A percentile compares a stretch with the other conserved stretches of the same genome.
phyloP scores from a whole-genome alignment of 2,329 filamentous ascomycete genomes.

The Cytospora mali region DNA sequence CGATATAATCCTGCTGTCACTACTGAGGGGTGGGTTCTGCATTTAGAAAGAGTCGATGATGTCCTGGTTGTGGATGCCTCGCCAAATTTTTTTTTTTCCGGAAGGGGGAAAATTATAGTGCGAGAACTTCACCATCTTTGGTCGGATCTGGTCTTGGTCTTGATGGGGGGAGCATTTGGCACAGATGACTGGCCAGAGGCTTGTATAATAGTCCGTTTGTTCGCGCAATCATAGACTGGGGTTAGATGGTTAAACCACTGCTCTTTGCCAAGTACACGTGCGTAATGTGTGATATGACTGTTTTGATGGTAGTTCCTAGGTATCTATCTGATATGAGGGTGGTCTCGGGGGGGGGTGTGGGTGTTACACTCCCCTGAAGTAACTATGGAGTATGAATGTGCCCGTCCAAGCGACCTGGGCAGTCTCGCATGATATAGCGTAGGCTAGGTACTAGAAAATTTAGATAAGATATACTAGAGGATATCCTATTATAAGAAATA shows the following conservation, averaged over 20 bases:
- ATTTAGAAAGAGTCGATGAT: slow-evolving; percentile 10
- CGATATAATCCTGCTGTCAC: slow-evolving; percentile 4
- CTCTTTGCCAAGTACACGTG: too few species aligned
- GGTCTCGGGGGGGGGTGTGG: too few species aligned
- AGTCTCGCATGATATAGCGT: too few species aligned
- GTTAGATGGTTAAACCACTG: slow-evolving; percentile 55
- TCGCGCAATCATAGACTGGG: slow-evolving; percentile 38
- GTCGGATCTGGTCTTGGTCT: slow-evolving; percentile 28
- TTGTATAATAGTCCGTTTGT: slow-evolving; percentile 39
- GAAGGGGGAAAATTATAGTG: neutral
- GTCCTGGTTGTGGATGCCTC: slow-evolving; percentile 2
- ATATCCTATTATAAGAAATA: too few species aligned
- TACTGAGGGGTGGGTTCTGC: slow-evolving; percentile 4
- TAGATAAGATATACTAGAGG: too few species aligned
- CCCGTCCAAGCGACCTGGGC: too few species aligned
- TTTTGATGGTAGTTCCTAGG: neutral
- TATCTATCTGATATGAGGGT: too few species aligned
- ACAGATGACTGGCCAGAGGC: slow-evolving; percentile 31
- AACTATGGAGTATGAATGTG: too few species aligned
- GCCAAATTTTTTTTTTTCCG: neutral
- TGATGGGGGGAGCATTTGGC: slow-evolving; percentile 28
- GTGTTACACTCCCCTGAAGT: too few species aligned
- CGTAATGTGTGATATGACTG: neutral
- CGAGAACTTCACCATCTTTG: slow-evolving; percentile 24
- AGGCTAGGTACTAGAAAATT: too few species aligned